Evolutionary conservation across 2,329 filamentous ascomycete species (phyloP).

Genomic region (Colletotrichum sp.): DNA sequence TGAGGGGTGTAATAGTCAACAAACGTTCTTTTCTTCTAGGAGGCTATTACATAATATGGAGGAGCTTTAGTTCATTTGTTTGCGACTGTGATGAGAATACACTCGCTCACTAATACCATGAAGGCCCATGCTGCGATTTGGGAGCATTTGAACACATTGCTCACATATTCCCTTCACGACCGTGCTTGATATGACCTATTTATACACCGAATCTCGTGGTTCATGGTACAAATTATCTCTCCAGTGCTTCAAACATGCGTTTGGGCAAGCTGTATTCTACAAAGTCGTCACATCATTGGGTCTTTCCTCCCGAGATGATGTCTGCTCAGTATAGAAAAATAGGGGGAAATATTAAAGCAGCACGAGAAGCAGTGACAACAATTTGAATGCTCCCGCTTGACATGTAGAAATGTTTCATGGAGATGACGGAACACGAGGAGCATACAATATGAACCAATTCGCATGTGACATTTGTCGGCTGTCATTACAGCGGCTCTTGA

Average conservation of each 20-base stretch:
- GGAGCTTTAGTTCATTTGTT: neutral
- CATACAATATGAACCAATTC: neutral
- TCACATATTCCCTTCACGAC: neutral
- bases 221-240: neutral
- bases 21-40: neutral
- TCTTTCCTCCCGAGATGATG: neutral
- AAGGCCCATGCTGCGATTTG: neutral
- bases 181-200: accelerated
- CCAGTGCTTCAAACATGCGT: neutral
- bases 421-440: neutral
- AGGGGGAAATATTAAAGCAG: neutral
- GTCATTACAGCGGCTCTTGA: neutral
- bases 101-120: neutral
- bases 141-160: neutral
- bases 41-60: neutral
- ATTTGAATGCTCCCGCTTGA: neutral
- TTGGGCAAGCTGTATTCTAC: accelerated
- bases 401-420: neutral
- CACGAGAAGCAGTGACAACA: neutral
- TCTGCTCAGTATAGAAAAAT: neutral
- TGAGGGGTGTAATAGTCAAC: neutral
- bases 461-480: neutral
- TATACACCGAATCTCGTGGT: neutral
- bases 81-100: accelerated
- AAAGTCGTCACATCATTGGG: neutral